Evolutionary conservation across 2,329 filamentous ascomycete species (phyloP).

Genomic region (Aotearoamyces nothofagi): DNA sequence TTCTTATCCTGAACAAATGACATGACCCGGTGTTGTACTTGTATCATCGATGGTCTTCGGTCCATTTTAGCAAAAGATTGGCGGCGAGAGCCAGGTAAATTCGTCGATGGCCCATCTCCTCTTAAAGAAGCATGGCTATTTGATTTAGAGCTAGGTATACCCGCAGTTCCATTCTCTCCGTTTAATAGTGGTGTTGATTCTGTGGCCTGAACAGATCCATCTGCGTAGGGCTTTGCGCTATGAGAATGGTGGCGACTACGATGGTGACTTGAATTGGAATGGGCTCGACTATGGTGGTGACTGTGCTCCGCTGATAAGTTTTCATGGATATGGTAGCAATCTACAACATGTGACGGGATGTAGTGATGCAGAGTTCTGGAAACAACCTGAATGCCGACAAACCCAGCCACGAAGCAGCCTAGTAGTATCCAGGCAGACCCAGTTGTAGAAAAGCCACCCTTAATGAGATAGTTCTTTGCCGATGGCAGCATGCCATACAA

Average conservation of each 20-base stretch:
- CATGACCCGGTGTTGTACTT: constrained; percentile 39
- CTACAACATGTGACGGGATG: constrained; percentile 66
- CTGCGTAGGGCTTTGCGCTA: background rate
- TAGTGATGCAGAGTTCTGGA: constrained; percentile 59
- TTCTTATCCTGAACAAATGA: constrained; percentile 54
- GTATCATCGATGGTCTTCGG: constrained; percentile 36
- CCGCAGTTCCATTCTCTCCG: constrained; percentile 5
- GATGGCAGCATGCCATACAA: constrained; percentile 89
- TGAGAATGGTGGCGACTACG: constrained; percentile 3
- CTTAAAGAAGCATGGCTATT: background rate
- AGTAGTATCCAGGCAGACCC: constrained; percentile 55
- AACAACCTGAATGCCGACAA: constrained; percentile 59
- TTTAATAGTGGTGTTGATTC: constrained; percentile 16
- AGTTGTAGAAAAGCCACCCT: constrained; percentile 51
- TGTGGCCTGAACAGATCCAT: constrained; percentile 7
- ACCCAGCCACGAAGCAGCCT: constrained; percentile 53
- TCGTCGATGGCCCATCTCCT: background rate
- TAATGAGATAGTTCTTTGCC: constrained; percentile 60
- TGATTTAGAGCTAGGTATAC: constrained; percentile 1
- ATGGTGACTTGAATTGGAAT: constrained; percentile 4
- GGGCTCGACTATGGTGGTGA: constrained; percentile 9
- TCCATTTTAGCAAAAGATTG: constrained; percentile 11
- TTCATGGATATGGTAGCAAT: constrained; percentile 62
- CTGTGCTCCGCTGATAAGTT: constrained; percentile 26
- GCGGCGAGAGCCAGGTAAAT: constrained; percentile 1